phyloP scores from a whole-genome alignment of 83 land plant species.

The Picea abies region DNA sequence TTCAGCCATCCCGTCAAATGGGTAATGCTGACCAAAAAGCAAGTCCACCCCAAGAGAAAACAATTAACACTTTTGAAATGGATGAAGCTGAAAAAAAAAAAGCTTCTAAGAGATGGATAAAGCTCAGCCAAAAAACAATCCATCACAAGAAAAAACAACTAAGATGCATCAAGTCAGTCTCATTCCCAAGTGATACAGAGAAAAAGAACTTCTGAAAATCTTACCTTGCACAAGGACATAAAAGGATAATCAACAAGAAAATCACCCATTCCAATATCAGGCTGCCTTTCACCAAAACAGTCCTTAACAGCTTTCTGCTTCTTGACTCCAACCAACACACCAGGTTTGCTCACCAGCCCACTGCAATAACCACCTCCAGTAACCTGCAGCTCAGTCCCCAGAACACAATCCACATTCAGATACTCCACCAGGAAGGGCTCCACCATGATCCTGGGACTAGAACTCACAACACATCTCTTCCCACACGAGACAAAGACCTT shows the following conservation, averaged over 20 bases:
- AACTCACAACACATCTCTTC: constrained; percentile 50
- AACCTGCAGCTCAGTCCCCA: constrained; percentile 66
- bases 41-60: too few relatives aligned
- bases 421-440: constrained; percentile 68
- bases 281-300: constrained; percentile 41
- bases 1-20: too few relatives aligned
- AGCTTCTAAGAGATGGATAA: too few relatives aligned
- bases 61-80: too few relatives aligned
- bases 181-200: neutral
- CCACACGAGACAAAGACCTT: constrained; percentile 35
- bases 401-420: constrained; percentile 46
- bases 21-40: too few relatives aligned
- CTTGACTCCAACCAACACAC: constrained; percentile 36
- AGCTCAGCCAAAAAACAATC: too few relatives aligned
- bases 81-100: too few relatives aligned
- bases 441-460: constrained; percentile 75
- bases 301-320: constrained; percentile 24
- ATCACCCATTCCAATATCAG: constrained; percentile 69
- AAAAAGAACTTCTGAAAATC: neutral
- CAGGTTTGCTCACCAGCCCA: constrained; percentile 33
- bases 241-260: constrained; percentile 37
- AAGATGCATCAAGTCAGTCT: neutral
- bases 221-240: constrained; percentile 77
- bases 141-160: too few relatives aligned
- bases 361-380: constrained; percentile 42